Conservation (phyloP, 1,284 basidiomycete species). For the Grifola frondosa region DNA sequence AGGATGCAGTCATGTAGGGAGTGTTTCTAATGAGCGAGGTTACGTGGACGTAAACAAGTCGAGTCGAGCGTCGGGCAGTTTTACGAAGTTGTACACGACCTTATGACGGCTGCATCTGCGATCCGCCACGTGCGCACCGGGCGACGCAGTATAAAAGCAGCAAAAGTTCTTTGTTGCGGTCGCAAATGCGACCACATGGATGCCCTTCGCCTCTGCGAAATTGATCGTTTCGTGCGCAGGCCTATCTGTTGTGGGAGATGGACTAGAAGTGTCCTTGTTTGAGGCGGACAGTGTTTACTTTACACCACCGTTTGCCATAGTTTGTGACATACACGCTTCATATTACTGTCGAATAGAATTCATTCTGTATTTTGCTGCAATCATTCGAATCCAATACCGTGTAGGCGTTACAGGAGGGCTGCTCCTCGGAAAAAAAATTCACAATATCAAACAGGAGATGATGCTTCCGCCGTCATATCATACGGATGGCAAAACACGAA, state of each 20-base stretch:
- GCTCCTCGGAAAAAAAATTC: too few relatives aligned
- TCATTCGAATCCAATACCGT: too few relatives aligned
- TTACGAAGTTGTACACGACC: conserved; percentile 10
- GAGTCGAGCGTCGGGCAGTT: too few relatives aligned
- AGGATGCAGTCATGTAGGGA: conserved; percentile 26
- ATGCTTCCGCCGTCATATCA: too few relatives aligned
- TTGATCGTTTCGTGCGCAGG: conserved; percentile 19
- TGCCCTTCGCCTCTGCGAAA: conserved; percentile 28
- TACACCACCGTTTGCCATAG: conserved; percentile 66
- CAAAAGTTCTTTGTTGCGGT: conserved; percentile 9
- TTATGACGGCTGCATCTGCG: conserved; percentile 14
- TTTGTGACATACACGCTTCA: conserved; percentile 56
- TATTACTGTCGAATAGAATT: too few relatives aligned
- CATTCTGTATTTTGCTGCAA: too few relatives aligned
- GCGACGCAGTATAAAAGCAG: conserved; percentile 6
- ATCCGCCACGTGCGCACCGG: conserved; percentile 9
- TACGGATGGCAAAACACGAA: too few relatives aligned
- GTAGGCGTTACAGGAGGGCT: too few relatives aligned
- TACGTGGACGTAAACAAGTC: neutral
- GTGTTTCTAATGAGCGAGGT: conserved; percentile 1
- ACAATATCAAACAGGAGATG: too few relatives aligned
- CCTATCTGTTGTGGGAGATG: conserved; percentile 38
- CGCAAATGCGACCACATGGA: conserved; percentile 22
- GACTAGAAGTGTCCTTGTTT: conserved; percentile 61
- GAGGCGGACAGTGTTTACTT: conserved; percentile 56